Conservation (phyloP, 192 early-diverging fungal species). For the Entomortierella chlamydospora region DNA sequence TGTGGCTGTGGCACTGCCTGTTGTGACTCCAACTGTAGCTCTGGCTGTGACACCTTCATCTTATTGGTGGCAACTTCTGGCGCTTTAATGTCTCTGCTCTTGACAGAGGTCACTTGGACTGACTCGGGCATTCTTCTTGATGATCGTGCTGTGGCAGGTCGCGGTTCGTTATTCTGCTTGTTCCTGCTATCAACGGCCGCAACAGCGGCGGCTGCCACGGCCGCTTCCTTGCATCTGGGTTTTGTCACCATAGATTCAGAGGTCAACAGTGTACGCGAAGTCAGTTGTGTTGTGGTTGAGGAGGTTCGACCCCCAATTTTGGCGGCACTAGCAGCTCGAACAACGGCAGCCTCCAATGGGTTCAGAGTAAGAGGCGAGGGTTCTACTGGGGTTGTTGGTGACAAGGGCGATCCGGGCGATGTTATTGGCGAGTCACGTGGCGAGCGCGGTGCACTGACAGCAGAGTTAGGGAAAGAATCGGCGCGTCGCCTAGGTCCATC, state of each 20-base stretch:
- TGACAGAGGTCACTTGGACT: not conserved
- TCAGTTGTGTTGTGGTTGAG: not conserved
- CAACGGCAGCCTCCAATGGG: conserved; percentile 35
- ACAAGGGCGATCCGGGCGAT: conserved; percentile 31
- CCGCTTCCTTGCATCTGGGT: not conserved
- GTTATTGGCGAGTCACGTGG: conserved; percentile 23
- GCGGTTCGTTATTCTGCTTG: not conserved
- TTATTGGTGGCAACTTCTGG: not conserved
- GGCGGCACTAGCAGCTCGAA: conserved; percentile 27
- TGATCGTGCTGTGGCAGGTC: not conserved
- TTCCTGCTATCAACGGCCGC: not conserved
- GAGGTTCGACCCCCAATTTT: conserved; percentile 38
- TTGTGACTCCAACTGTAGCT: not conserved
- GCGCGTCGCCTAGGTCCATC: conserved; percentile 48
- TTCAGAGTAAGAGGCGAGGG: conserved; percentile 40
- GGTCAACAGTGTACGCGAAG: not conserved
- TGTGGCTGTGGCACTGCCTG: not conserved
- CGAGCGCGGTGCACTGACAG: conserved; percentile 13
- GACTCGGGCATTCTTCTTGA: not conserved
- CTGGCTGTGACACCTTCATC: not conserved
- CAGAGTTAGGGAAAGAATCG: conserved; percentile 48
- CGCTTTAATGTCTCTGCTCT: not conserved
- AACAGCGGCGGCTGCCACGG: not conserved
- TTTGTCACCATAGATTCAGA: not conserved
- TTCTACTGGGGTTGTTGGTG: conserved; percentile 14